Percentiles rank a stretch among this genome's conserved stretches.
Conservation (phyloP, 768 basidiomycete species). For the Termitomyces sp. region DNA sequence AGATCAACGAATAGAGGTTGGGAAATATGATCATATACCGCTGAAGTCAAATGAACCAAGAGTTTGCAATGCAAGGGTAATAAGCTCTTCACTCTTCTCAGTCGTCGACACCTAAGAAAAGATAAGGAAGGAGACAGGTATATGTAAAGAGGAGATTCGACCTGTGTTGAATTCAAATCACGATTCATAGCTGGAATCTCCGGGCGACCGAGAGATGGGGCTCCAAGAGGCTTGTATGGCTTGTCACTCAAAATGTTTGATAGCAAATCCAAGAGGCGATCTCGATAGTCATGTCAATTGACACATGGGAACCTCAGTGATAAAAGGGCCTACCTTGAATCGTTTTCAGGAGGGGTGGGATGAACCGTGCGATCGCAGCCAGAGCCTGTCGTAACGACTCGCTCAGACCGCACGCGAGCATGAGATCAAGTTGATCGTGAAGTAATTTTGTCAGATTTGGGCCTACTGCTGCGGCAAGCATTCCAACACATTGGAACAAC, state of each 20-base stretch:
- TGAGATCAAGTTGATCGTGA: slow-evolving; percentile 94
- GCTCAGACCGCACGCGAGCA: slow-evolving; percentile 93
- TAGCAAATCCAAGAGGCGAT: slow-evolving; percentile 85
- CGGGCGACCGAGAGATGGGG: slow-evolving; percentile 61
- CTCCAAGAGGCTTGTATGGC: slow-evolving; percentile 84
- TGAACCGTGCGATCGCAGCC: slow-evolving; percentile 78
- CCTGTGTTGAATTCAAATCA: slow-evolving; percentile 54
- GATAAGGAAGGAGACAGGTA: slow-evolving; percentile 7
- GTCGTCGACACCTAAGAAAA: slow-evolving; percentile 37
- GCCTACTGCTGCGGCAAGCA: slow-evolving; percentile 93
- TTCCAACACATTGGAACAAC: slow-evolving; percentile 96
- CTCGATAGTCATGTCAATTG: slow-evolving; percentile 36
- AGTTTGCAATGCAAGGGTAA: slow-evolving; percentile 83
- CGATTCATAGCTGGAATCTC: slow-evolving; percentile 49
- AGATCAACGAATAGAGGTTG: slow-evolving; percentile 7
- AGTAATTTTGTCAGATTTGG: slow-evolving; percentile 93
- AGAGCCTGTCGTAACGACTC: slow-evolving; percentile 86
- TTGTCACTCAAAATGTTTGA: slow-evolving; percentile 81
- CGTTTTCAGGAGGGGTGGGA: slow-evolving; percentile 85
- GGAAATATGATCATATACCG: slow-evolving; percentile 43
- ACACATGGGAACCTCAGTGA: neutral
- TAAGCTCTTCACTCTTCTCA: slow-evolving; percentile 64
- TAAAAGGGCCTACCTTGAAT: slow-evolving; percentile 69
- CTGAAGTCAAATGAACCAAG: slow-evolving; percentile 94
- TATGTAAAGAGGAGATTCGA: slow-evolving; percentile 15